Evolutionary conservation across 2,329 filamentous ascomycete genomes (phyloP), one percentile per base, ranked within the genome.

Genomic region (Thielaviopsis punctulata): DNA sequence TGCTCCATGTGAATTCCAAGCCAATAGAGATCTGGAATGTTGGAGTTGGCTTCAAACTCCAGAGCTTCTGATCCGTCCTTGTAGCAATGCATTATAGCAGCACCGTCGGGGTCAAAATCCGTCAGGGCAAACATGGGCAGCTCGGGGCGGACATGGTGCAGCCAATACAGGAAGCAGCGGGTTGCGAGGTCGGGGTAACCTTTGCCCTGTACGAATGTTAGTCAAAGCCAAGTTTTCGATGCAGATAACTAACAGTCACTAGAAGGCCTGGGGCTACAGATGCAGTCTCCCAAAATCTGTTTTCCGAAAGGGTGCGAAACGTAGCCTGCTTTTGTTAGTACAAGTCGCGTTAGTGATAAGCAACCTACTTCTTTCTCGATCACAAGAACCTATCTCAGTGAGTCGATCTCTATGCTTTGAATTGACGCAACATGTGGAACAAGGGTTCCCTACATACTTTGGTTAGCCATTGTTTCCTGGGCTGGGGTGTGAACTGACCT

Each of bases 161-260:
- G 52, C 12, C 69, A 62, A 43, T 72, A 70, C 1, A 90, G 66
- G 51, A 90, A 80, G 15, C 72, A 71, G 7, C 83, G 71, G 0
- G 84, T 87, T 1, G 75, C 72, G 47, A 90, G 67, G 58, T 92
- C 86, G 0, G 86, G 85, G 60, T 87, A 92, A 1, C 86, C 86
- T 69, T 89, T 92, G 1, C 79, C 86, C 82, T 87, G 51, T 3
- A 21, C 36, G 5, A 12, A 12, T 13, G 47, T 56, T 24, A 54
- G 44, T 33, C 21, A 10, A 13, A 50, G 15, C 1, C n/a, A 21
- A 18, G 23, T 13, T 23, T 4, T 21, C 13, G 43, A 3, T 48
- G 15, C 1, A 51, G 8, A 12, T 6, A 18, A 39, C 66, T 33
- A 67, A 82, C 82, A 3, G 85, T 89, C 21, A 89, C 59, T 0